phyloP scores from a whole-genome alignment of 352 stramenopile genomes.

The Globisporangium orthogonon region DNA sequence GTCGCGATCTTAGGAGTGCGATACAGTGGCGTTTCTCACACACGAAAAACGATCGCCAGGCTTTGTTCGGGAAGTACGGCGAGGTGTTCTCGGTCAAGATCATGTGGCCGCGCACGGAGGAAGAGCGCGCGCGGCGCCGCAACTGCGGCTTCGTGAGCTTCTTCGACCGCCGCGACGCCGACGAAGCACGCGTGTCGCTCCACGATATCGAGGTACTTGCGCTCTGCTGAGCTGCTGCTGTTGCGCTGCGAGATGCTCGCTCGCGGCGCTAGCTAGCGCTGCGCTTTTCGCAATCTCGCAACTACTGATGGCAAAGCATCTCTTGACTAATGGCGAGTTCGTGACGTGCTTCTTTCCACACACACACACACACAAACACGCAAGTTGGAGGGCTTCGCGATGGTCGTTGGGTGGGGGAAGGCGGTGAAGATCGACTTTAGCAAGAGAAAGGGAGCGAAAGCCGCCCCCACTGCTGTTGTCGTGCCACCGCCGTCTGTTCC shows the following conservation, averaged over 20 bases:
- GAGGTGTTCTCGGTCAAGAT: slow-evolving; percentile 95
- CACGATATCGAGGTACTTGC: slow-evolving; percentile 62
- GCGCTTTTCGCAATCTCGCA: not conserved
- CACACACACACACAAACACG: slow-evolving; percentile 4
- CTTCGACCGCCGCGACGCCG: slow-evolving; percentile 71
- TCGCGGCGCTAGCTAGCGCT: not conserved
- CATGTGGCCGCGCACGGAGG: slow-evolving; percentile 96
- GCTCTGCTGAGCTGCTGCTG: not conserved
- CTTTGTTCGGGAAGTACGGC: slow-evolving; percentile 87
- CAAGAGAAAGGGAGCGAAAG: slow-evolving; percentile 4
- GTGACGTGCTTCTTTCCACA: slow-evolving; percentile 9
- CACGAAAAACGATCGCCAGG: slow-evolving; percentile 12
- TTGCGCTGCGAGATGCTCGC: too few species aligned
- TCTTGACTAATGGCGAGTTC: slow-evolving; percentile 6
- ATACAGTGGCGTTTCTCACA: not conserved
- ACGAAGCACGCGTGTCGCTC: slow-evolving; percentile 65
- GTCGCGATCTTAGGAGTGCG: not conserved
- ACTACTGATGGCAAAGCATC: too few species aligned
- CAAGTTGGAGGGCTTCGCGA: slow-evolving; percentile 65
- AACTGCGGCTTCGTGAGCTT: slow-evolving; percentile 97
- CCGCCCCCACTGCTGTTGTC: slow-evolving; percentile 11
- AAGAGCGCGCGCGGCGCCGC: slow-evolving; percentile 85
- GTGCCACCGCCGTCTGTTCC: slow-evolving; percentile 2
- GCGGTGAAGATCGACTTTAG: slow-evolving; percentile 65
- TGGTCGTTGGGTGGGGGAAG: slow-evolving; percentile 80